Conservation (phyloP, 2,329 filamentous ascomycete genomes). For the Lecanosticta acicola region DNA sequence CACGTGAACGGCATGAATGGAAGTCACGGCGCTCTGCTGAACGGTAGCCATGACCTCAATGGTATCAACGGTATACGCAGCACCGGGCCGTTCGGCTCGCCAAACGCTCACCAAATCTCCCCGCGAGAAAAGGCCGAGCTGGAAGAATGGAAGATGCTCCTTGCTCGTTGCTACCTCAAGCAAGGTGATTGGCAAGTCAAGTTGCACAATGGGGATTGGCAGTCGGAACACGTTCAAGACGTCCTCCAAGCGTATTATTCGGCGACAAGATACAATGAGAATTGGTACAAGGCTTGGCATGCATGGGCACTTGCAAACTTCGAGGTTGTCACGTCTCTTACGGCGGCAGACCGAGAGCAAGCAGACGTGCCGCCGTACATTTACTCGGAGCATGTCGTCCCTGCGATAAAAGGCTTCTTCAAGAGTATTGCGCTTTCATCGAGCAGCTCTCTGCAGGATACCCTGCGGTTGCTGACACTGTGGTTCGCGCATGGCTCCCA, state of each 20-base stretch:
- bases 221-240: constrained; percentile 76
- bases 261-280: constrained; percentile 87
- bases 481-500: constrained; percentile 95
- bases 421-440: constrained; percentile 89
- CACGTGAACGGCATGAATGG: constrained; percentile 42
- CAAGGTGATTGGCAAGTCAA: constrained; percentile 94
- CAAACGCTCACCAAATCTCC: constrained; percentile 31
- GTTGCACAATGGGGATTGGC: constrained; percentile 83
- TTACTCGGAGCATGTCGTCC: constrained; percentile 83
- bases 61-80: constrained; percentile 39
- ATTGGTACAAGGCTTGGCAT: constrained; percentile 99
- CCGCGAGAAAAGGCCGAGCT: constrained; percentile 40
- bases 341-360: constrained; percentile 57
- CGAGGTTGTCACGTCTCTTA: constrained; percentile 84
- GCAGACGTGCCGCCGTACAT: constrained; percentile 58
- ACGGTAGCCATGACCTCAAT: constrained; percentile 37
- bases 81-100: constrained; percentile 27
- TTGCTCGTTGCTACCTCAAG: constrained; percentile 93
- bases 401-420: constrained; percentile 93
- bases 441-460: constrained; percentile 92
- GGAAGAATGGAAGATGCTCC: constrained; percentile 59
- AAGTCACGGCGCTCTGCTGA: constrained; percentile 17
- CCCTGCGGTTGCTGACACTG: constrained; percentile 80
- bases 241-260: constrained; percentile 86
- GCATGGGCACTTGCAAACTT: constrained; percentile 98